phyloP scores from a whole-genome alignment of 75 land plant species.

The Selaginella tamariscina region DNA sequence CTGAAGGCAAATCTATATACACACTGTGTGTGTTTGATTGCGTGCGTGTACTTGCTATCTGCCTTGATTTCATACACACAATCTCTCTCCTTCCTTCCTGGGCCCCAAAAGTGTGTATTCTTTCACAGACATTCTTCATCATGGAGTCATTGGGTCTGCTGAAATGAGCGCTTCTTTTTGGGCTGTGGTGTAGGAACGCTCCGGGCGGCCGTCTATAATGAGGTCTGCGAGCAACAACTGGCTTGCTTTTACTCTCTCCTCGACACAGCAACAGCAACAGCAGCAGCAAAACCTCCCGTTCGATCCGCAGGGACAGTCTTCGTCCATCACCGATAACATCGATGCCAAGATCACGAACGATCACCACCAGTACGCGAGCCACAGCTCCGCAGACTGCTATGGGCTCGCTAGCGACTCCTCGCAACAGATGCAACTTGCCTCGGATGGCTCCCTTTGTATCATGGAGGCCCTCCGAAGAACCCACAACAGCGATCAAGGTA shows the following conservation, averaged over 20 bases:
- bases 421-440: not conserved
- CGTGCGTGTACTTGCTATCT: no score
- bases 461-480: constrained; percentile 1
- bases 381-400: not conserved
- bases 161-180: no score
- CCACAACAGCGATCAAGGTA: not conserved
- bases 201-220: no score
- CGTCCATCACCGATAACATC: not conserved
- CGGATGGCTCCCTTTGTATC: constrained; percentile 8
- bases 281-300: not conserved
- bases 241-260: not conserved
- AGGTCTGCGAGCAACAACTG: not conserved
- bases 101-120: not conserved
- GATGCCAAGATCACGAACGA: not conserved
- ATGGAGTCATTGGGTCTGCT: no score
- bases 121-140: not conserved
- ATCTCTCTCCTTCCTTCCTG: not conserved
- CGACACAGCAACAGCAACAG: not conserved
- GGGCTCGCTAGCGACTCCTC: no score
- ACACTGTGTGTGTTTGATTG: no score
- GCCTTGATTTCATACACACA: no score
- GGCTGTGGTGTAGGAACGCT: no score
- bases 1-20: no score
- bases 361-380: not conserved
- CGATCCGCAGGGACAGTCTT: no score